Evolutionary conservation across 1,139 yeast species (phyloP).

Genomic region (Spathaspora sp.): DNA sequence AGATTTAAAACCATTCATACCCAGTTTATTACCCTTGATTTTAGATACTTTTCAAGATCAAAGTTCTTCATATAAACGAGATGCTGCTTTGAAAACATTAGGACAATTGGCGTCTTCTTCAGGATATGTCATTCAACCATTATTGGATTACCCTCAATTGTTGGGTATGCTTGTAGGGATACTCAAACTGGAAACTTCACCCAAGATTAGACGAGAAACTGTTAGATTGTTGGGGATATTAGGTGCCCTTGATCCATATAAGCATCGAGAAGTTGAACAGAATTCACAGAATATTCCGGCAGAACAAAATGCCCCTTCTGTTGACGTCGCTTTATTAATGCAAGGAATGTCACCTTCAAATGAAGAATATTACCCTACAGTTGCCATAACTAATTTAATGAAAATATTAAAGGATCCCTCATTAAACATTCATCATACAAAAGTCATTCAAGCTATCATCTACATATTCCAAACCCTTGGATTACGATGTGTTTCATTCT

Average conservation of each 20-base stretch:
- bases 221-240: slow-evolving; percentile 86
- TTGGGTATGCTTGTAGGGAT: slow-evolving; percentile 80
- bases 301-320: slow-evolving; percentile 84
- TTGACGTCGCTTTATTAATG: slow-evolving; percentile 87
- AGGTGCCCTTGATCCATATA: slow-evolving; percentile 97
- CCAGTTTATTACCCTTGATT: slow-evolving; percentile 81
- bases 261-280: slow-evolving; percentile 88
- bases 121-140: slow-evolving; percentile 93
- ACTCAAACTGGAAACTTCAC: slow-evolving; percentile 75
- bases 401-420: slow-evolving; percentile 84
- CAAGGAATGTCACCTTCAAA: slow-evolving; percentile 92
- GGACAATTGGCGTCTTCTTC: slow-evolving; percentile 90
- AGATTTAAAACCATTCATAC: slow-evolving; percentile 70
- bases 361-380: slow-evolving; percentile 95
- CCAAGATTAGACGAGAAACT: slow-evolving; percentile 77
- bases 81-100: slow-evolving; percentile 82
- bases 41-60: slow-evolving; percentile 90
- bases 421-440: slow-evolving; percentile 80
- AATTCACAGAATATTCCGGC: slow-evolving; percentile 60
- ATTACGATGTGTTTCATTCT: slow-evolving; percentile 79
- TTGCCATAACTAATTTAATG: slow-evolving; percentile 83
- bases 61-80: slow-evolving; percentile 79
- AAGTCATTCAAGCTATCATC: slow-evolving; percentile 88
- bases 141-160: slow-evolving; percentile 86
- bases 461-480: slow-evolving; percentile 89